These are phyloP conservation scores for Lavandula angustifolia DNA, from an alignment of 257 asterid genomes.

Conservation along the genomic window DNA sequence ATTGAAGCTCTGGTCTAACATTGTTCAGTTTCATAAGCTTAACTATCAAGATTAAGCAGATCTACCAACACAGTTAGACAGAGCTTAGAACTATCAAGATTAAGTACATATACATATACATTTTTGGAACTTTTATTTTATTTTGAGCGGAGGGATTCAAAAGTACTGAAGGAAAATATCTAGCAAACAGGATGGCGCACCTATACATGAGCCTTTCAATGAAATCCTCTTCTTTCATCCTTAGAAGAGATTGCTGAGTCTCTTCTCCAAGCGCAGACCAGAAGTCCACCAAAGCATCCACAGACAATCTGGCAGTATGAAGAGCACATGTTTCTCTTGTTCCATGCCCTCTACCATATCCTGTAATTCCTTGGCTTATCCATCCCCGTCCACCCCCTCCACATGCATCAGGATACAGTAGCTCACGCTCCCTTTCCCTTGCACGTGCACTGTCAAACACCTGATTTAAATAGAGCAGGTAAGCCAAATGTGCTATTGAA, in stretches of 20 bases:
- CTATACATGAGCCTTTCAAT: slow-evolving; percentile 96
- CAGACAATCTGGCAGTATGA: slow-evolving; percentile 95
- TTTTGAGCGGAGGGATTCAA: background rate
- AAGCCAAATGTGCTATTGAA: slow-evolving; percentile 22
- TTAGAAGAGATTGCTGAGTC: slow-evolving; percentile 83
- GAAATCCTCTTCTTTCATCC: slow-evolving; percentile 98
- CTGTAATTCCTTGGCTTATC: slow-evolving; percentile 89
- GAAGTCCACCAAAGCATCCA: slow-evolving; percentile 94
- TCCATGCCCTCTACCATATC: slow-evolving; percentile 88
- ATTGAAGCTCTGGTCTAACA: background rate
- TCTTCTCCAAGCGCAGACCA: slow-evolving; percentile 99
- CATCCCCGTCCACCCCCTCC: slow-evolving; percentile 99
- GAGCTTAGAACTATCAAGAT: background rate
- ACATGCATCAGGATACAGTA: slow-evolving; percentile 98
- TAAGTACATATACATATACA: too few relatives aligned
- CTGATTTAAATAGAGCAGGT: slow-evolving; percentile 47
- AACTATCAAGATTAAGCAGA: slow-evolving; percentile 20
- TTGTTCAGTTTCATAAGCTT: background rate
- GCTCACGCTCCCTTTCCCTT: slow-evolving; percentile 90
- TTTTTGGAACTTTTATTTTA: too few relatives aligned
- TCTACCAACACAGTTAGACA: background rate
- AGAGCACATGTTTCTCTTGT: slow-evolving; percentile 98
- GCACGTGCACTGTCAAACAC: slow-evolving; percentile 94
- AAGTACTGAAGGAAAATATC: slow-evolving; percentile 8
- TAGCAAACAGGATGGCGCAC: slow-evolving; percentile 38